A percentile compares a stretch with the other conserved stretches of the same genome.
phyloP scores from a whole-genome alignment of 257 asterid species.

The Ajuga chamaepitys region DNA sequence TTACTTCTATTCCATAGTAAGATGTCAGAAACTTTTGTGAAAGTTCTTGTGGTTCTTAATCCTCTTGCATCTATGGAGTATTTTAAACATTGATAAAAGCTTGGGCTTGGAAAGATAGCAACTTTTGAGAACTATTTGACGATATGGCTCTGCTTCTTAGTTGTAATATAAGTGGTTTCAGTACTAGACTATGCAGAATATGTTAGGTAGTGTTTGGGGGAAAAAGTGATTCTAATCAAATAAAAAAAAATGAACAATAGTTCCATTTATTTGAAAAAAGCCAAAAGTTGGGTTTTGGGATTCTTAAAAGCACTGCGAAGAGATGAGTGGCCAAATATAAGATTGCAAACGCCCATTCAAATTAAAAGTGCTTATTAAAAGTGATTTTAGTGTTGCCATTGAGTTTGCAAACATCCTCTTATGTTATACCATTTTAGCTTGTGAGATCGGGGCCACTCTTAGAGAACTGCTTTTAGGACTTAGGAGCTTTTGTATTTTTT shows the following conservation, averaged over 20 bases:
- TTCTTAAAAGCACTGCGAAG: too few species aligned
- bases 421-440: neutral
- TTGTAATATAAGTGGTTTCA: too few species aligned
- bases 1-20: neutral
- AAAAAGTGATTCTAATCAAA: too few species aligned
- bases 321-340: too few species aligned
- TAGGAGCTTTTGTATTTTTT: neutral
- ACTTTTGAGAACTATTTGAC: neutral
- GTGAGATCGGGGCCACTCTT: neutral
- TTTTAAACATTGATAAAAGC: neutral
- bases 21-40: neutral
- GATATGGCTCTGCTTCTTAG: neutral
- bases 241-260: too few species aligned
- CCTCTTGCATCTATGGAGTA: neutral
- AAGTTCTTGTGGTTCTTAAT: neutral
- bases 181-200: neutral
- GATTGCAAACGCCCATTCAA: too few species aligned
- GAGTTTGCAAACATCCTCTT: neutral
- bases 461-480: neutral
- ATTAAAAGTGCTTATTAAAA: too few species aligned
- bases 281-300: too few species aligned
- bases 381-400: too few species aligned
- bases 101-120: neutral
- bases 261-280: too few species aligned
- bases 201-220: too few species aligned